Percentiles rank a stretch among this genome's conserved stretches.
Conservation (phyloP, 257 asterid genomes). For the Gentiana macrophylla region DNA sequence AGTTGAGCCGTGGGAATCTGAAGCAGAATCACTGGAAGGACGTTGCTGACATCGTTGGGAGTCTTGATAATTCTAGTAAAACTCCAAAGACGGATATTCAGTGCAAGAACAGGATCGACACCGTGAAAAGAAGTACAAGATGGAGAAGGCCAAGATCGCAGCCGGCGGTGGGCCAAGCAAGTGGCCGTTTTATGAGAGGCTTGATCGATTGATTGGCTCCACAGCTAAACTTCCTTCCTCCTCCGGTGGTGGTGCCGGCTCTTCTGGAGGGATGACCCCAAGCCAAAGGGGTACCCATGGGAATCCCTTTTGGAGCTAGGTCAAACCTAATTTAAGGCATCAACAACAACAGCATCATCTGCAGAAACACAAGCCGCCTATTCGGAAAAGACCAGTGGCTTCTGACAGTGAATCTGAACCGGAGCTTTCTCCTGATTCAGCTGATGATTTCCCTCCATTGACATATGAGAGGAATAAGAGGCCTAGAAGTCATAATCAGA, state of each 20-base stretch:
- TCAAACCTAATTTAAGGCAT: conserved; percentile 17
- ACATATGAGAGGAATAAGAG: conserved; percentile 33
- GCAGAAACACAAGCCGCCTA: conserved; percentile 16
- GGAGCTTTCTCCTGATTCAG: conserved; percentile 41
- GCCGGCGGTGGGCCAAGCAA: conserved; percentile 47
- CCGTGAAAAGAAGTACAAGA: conserved; percentile 86
- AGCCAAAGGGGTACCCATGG: conserved; percentile 27
- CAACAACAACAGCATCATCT: conserved; percentile 11
- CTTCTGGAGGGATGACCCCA: neutral
- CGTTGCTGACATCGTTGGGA: conserved; percentile 65
- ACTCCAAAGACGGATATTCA: conserved; percentile 76
- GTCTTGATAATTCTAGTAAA: conserved; percentile 44
- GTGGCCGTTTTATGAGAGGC: conserved; percentile 59
- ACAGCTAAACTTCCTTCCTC: conserved; percentile 24
- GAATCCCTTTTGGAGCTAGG: conserved; percentile 33
- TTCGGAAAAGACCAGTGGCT: conserved; percentile 29
- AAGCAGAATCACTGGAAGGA: conserved; percentile 89
- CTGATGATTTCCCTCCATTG: conserved; percentile 56
- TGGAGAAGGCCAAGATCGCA: conserved; percentile 71
- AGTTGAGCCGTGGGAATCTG: conserved; percentile 76
- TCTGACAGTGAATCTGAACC: conserved; percentile 43
- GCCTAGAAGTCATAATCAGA: conserved; percentile 28
- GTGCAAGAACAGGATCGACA: conserved; percentile 89
- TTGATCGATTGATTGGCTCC: conserved; percentile 59
- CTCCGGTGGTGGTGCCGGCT: conserved; percentile 2